A percentile compares a stretch with the other conserved stretches of the same genome.
Conservation (phyloP, 148 eudicot species). For the Vaccinium myrtillus region DNA sequence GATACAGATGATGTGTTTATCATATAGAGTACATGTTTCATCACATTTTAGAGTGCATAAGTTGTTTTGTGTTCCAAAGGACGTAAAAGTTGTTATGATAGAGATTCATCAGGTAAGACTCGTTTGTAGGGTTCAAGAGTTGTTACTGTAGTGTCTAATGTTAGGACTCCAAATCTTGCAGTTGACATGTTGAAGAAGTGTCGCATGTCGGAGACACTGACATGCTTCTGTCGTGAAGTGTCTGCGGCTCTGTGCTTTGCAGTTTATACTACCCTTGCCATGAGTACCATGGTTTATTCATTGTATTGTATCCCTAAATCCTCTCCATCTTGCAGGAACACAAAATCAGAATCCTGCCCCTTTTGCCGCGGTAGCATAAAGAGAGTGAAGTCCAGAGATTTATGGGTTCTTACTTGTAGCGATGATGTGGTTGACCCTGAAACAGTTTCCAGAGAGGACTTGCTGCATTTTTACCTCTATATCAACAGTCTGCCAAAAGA, state of each 20-base stretch:
- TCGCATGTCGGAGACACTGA: neutral
- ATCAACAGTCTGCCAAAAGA: constrained; percentile 69
- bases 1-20: neutral
- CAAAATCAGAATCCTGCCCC: constrained; percentile 77
- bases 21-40: neutral
- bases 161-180: neutral
- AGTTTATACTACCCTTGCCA: neutral
- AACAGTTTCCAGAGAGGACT: constrained; percentile 54
- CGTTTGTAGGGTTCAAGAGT: neutral
- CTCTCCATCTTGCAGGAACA: constrained; percentile 47
- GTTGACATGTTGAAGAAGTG: neutral
- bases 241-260: neutral
- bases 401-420: constrained; percentile 69
- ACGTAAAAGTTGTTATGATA: neutral
- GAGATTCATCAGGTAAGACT: constrained; percentile 2
- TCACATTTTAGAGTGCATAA: neutral
- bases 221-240: neutral
- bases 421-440: constrained; percentile 61
- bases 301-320: neutral
- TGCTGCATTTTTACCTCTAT: constrained; percentile 56
- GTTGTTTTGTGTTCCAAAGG: neutral
- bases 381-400: constrained; percentile 71
- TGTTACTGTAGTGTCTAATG: neutral
- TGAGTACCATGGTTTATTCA: neutral
- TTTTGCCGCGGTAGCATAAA: constrained; percentile 75